These are phyloP conservation scores for Microsporum canis DNA, from an alignment of 2,329 filamentous ascomycete species.

Conservation along the genomic window DNA sequence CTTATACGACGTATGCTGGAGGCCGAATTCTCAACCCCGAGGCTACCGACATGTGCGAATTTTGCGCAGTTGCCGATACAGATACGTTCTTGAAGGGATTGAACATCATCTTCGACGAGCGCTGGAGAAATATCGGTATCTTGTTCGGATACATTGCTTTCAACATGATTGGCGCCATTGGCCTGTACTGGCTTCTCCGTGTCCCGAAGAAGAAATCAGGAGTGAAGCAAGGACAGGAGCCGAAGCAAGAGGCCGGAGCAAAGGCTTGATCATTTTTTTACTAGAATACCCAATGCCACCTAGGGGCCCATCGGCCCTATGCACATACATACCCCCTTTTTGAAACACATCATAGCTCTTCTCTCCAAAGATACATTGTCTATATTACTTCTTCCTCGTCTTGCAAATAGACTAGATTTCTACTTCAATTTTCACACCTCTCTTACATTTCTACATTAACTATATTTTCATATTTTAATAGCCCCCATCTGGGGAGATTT, in stretches of 20 bases:
- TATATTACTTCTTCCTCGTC: background rate
- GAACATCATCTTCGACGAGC: constrained; percentile 35
- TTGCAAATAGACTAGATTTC: background rate
- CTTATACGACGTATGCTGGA: constrained; percentile 28
- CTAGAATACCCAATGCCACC: background rate
- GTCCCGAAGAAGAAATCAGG: constrained; percentile 33
- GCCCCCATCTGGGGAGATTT: background rate
- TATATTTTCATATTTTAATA: background rate
- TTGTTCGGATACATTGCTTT: constrained; percentile 57
- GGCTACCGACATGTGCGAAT: constrained; percentile 38
- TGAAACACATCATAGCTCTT: background rate
- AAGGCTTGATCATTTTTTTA: background rate
- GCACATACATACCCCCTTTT: background rate
- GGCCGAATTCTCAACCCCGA: constrained; percentile 35
- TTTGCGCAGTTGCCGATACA: constrained; percentile 37
- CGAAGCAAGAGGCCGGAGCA: constrained; percentile 9
- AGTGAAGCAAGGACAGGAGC: background rate
- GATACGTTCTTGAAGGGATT: constrained; percentile 39
- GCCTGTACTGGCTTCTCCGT: constrained; percentile 52
- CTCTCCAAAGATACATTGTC: background rate
- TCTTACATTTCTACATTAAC: background rate
- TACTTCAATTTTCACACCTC: background rate
- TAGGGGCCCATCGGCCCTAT: background rate
- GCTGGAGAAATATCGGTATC: constrained; percentile 61
- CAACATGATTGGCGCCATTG: constrained; percentile 49